A percentile compares a stretch with the other conserved stretches of the same genome.
These are phyloP conservation scores for Ceratocystis cubensis DNA, from an alignment of 2,329 filamentous ascomycete species.

Conservation along the genomic window DNA sequence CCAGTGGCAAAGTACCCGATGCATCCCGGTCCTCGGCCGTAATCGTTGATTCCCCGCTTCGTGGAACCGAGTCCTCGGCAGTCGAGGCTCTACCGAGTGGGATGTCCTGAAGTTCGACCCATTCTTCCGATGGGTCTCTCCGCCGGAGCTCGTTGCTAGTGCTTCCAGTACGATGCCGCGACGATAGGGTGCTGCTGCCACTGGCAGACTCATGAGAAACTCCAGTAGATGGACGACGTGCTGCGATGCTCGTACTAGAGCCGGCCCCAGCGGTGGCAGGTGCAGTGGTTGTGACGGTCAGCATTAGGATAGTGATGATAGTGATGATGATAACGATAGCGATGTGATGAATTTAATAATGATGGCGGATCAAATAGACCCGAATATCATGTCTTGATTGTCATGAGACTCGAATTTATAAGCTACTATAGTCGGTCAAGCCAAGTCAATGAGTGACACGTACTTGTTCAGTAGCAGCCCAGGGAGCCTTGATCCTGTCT, in stretches of 20 bases:
- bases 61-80: neutral
- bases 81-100: neutral
- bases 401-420: too few species aligned
- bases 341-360: neutral
- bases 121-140: constrained; percentile 5
- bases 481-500: too few species aligned
- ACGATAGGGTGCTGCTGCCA: neutral
- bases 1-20: neutral
- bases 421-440: too few species aligned
- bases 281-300: neutral
- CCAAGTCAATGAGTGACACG: too few species aligned
- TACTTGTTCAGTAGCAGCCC: too few species aligned
- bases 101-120: constrained; percentile 17
- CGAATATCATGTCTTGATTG: too few species aligned
- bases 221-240: neutral
- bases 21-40: neutral
- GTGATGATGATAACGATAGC: neutral
- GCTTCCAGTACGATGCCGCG: neutral
- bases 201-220: neutral
- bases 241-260: neutral
- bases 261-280: neutral
- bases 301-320: neutral
- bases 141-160: neutral
- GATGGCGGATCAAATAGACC: neutral
- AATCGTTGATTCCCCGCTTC: constrained; percentile 2